phyloP scores from a whole-genome alignment of 768 basidiomycete species.

The Amanita subjunquillea region DNA sequence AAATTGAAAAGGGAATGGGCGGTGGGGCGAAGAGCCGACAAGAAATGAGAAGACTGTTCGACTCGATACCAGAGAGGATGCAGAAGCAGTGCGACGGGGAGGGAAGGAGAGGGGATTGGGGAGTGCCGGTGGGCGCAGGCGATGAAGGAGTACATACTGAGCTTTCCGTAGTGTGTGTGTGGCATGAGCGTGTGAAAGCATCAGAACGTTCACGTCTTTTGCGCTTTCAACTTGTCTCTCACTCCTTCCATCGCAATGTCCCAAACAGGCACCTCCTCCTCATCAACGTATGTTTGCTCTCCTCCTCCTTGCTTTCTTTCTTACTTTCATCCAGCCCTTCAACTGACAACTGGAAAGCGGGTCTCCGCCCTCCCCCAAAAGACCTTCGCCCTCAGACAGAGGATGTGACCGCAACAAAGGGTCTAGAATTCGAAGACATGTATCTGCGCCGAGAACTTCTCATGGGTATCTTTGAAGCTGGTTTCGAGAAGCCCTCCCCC shows the following conservation, averaged over 20 bases:
- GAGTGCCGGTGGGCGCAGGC: constrained; percentile 50
- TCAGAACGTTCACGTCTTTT: background rate
- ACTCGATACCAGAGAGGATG: constrained; percentile 18
- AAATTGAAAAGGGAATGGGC: constrained; percentile 23
- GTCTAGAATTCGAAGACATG: constrained; percentile 94
- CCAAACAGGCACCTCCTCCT: constrained; percentile 20
- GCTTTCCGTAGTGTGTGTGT: constrained; percentile 38
- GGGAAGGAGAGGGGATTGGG: constrained; percentile 9
- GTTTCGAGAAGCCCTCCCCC: constrained; percentile 92
- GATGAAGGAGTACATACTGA: constrained; percentile 56
- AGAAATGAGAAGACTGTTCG: constrained; percentile 22
- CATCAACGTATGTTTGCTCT: constrained; percentile 17
- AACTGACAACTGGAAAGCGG: constrained; percentile 55
- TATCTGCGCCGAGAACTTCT: constrained; percentile 86
- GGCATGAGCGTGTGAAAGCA: constrained; percentile 7
- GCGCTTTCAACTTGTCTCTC: constrained; percentile 4
- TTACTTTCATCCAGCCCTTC: constrained; percentile 17
- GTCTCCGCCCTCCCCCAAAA: constrained; percentile 80
- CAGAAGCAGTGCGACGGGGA: constrained; percentile 34
- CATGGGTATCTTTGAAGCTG: constrained; percentile 99
- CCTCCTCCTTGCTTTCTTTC: background rate
- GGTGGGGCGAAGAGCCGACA: constrained; percentile 2
- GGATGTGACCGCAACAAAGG: constrained; percentile 91
- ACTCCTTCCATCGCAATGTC: constrained; percentile 14
- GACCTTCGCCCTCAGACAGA: constrained; percentile 93